Percentiles rank a stretch among this genome's conserved stretches.
phyloP scores from a whole-genome alignment of 257 asterid genomes.

The Nicotiana sylvestris region DNA sequence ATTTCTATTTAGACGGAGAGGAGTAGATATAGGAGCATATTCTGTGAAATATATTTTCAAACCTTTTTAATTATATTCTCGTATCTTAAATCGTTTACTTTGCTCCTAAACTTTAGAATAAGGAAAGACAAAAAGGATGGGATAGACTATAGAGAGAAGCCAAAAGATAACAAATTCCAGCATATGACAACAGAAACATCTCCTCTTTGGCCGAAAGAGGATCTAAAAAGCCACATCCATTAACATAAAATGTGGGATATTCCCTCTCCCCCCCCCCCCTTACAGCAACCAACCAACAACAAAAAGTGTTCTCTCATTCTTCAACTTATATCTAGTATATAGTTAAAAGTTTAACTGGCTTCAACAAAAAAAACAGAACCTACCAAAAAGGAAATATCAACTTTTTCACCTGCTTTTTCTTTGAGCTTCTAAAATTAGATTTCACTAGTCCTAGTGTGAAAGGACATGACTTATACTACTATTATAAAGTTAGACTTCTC shows the following conservation, averaged over 20 bases:
- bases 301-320: constrained; percentile 21
- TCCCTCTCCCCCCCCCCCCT: constrained; percentile 24
- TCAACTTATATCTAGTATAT: neutral
- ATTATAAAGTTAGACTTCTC: constrained; percentile 47
- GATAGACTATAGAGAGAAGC: neutral
- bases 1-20: neutral
- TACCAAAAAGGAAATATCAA: constrained; percentile 2
- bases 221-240: constrained; percentile 42
- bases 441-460: neutral
- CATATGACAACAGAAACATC: neutral
- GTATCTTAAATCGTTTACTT: neutral
- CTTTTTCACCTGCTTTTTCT: neutral
- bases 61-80: neutral
- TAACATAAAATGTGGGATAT: constrained; percentile 40
- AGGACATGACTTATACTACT: neutral
- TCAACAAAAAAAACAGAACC: neutral
- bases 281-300: constrained; percentile 35
- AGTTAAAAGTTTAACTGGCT: neutral
- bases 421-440: constrained; percentile 16
- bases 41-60: neutral
- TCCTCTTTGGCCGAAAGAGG: constrained; percentile 22
- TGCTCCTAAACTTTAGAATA: neutral
- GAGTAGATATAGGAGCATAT: neutral
- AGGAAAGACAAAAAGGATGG: constrained; percentile 12
- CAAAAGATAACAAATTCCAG: constrained; percentile 7